A percentile compares a stretch with the other conserved stretches of the same genome.
These are phyloP conservation scores for Styphnolobium japonicum DNA, from an alignment of 306 rosid species.

Conservation along the genomic window DNA sequence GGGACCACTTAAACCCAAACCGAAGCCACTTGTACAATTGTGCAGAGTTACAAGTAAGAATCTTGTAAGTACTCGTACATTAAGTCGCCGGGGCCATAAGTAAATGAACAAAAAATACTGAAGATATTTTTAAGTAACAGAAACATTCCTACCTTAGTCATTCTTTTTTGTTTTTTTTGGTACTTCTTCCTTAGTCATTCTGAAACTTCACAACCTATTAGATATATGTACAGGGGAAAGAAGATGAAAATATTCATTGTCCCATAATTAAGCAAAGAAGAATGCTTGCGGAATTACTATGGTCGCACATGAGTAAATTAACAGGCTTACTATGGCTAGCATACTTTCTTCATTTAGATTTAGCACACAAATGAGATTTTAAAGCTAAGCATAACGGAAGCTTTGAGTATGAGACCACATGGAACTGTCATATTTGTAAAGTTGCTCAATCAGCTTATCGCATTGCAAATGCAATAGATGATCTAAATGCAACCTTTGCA, in stretches of 20 bases:
- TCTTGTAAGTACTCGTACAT: too few species aligned
- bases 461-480: slow-evolving; percentile 29
- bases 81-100: background rate
- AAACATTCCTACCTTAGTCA: background rate
- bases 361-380: background rate
- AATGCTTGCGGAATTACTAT: background rate
- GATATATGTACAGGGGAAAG: background rate
- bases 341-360: background rate
- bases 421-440: slow-evolving; percentile 27
- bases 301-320: background rate
- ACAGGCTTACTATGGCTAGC: background rate
- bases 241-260: background rate
- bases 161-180: too few species aligned
- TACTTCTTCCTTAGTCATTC: too few species aligned
- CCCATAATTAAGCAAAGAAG: background rate
- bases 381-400: background rate
- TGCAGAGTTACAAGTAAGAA: too few species aligned
- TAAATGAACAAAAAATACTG: background rate
- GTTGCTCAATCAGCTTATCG: slow-evolving; percentile 30
- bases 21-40: background rate
- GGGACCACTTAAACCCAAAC: background rate
- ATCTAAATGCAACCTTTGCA: slow-evolving; percentile 35
- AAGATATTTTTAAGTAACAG: background rate
- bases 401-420: slow-evolving; percentile 14
- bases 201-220: background rate